Conservation (phyloP, 495 filamentous ascomycete species). For the Glarea lozoyensis region DNA sequence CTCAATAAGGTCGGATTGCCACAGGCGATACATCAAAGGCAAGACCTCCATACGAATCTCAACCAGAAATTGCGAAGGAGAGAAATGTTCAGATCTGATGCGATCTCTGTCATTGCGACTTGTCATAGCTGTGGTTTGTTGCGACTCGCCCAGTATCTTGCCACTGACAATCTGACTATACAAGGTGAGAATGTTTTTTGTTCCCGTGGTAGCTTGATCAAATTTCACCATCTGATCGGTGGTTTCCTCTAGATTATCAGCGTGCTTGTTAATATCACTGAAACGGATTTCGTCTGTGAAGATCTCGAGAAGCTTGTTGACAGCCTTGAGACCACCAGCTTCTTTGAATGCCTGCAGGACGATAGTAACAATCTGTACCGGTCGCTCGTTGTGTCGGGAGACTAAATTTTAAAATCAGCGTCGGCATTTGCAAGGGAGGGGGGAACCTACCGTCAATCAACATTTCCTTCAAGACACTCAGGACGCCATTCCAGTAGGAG, state of each 20-base stretch:
- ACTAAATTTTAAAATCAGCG: constrained; percentile 13
- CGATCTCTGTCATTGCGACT: constrained; percentile 41
- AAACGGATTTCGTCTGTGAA: constrained; percentile 58
- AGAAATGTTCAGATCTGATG: constrained; percentile 57
- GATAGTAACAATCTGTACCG: constrained; percentile 63
- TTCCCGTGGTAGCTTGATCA: constrained; percentile 38
- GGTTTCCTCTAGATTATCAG: background rate
- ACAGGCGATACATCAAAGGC: constrained; percentile 69
- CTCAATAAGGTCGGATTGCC: constrained; percentile 74
- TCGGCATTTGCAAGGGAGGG: background rate
- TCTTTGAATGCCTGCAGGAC: constrained; percentile 82
- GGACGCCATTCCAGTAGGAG: constrained; percentile 71
- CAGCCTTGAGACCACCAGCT: constrained; percentile 58
- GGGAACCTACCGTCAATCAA: constrained; percentile 55
- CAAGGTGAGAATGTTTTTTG: constrained; percentile 77
- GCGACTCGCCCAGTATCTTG: constrained; percentile 70
- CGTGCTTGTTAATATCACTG: background rate
- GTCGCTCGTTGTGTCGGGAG: constrained; percentile 44
- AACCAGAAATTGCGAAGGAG: constrained; percentile 70
- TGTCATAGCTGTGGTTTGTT: constrained; percentile 41
- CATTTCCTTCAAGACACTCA: constrained; percentile 68
- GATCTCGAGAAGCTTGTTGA: constrained; percentile 64
- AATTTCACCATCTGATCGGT: constrained; percentile 24
- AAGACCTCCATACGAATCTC: constrained; percentile 78
- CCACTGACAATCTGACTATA: constrained; percentile 66